Evolutionary conservation across 208 protist genomes (phyloP), one percentile per base, ranked within the genome.

Genomic region (Polymyxa betae): DNA sequence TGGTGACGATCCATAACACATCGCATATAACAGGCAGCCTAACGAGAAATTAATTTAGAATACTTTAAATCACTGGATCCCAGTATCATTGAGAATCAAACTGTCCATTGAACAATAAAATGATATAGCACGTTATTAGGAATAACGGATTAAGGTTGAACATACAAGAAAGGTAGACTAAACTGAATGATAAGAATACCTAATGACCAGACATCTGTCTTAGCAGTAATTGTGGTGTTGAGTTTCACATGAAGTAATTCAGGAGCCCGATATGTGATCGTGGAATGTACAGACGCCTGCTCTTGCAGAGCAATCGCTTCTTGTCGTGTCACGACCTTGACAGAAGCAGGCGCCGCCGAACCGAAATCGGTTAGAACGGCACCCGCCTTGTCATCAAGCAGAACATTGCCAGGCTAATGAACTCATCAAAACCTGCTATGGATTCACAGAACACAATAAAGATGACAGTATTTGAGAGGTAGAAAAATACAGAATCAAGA

Each of bases 281-380:
- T 82, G 35, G 72, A 82, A 82, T 82, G 72, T 82, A 5, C 35
- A n/a, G 35, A 45, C 12, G 72, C 72, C 5, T 82, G 16, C n/a
- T 82, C 72, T 43, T 82, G 72, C 35, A 82, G 16, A 35, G 16
- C 16, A 20, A 35, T 82, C 16, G 72, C 72, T 40, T 82, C 72
- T 43, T 5, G n/a, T 40, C 72, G 72, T 20, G 35, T 40, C 35
- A 35, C 5, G 72, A 82, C 72, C 35, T 5, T 20, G n/a, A 82
- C 72, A 35, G 10, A 20, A 5, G 72, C 16, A n/a, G 35, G 16
- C 5, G 35, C 5, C n/a, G 72, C 40, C 40, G 72, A 82, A 45
- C 72, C 72, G 72, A 82, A 82, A 82, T 82, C 72, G 35, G 72
- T 82, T n/a, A 82, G 72, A 5, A 82, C 35, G 10, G 72, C 72